phyloP scores from a whole-genome alignment of 1,284 basidiomycete genomes.

The Xanthoconium separans region DNA sequence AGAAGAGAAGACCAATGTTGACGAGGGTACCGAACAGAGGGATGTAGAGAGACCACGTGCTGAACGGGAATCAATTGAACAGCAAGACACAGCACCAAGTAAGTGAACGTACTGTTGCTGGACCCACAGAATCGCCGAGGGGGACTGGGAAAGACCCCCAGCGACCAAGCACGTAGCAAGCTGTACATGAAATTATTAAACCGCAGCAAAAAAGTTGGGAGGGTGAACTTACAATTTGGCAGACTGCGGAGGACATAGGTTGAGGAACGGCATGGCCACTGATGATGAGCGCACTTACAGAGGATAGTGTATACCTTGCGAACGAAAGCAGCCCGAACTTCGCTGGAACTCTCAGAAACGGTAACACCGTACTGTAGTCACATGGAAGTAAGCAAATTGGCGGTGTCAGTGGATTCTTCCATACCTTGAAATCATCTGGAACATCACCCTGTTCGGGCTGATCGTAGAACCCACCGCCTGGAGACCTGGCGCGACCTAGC shows the following conservation, averaged over 20 bases:
- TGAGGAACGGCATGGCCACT: slow-evolving; percentile 1
- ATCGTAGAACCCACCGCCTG: slow-evolving; percentile 57
- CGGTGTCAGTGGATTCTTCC: slow-evolving; percentile 11
- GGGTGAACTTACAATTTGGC: slow-evolving; percentile 58
- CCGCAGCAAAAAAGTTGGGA: not conserved
- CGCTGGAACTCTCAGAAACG: slow-evolving; percentile 69
- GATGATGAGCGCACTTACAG: slow-evolving; percentile 49
- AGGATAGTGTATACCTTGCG: slow-evolving; percentile 82
- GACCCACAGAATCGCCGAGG: slow-evolving; percentile 61
- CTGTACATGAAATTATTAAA: slow-evolving; percentile 36
- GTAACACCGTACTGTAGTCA: slow-evolving; percentile 67
- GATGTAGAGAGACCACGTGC: slow-evolving; percentile 73
- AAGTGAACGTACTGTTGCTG: slow-evolving; percentile 54
- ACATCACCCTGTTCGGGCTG: slow-evolving; percentile 69
- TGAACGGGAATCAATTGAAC: slow-evolving; percentile 31
- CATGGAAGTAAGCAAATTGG: slow-evolving; percentile 7
- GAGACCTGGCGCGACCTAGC: slow-evolving; percentile 43
- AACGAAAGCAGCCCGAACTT: slow-evolving; percentile 73
- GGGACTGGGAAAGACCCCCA: slow-evolving; percentile 62
- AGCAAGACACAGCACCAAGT: slow-evolving; percentile 1
- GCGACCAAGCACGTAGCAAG: slow-evolving; percentile 70
- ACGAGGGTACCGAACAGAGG: slow-evolving; percentile 74
- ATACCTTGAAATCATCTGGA: slow-evolving; percentile 83
- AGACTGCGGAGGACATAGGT: slow-evolving; percentile 42
- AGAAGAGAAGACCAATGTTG: slow-evolving; percentile 76